Evolutionary conservation across 495 filamentous ascomycete genomes (phyloP), one percentile per base, ranked within the genome.

Genomic region (Trichoderma erinaceum): DNA sequence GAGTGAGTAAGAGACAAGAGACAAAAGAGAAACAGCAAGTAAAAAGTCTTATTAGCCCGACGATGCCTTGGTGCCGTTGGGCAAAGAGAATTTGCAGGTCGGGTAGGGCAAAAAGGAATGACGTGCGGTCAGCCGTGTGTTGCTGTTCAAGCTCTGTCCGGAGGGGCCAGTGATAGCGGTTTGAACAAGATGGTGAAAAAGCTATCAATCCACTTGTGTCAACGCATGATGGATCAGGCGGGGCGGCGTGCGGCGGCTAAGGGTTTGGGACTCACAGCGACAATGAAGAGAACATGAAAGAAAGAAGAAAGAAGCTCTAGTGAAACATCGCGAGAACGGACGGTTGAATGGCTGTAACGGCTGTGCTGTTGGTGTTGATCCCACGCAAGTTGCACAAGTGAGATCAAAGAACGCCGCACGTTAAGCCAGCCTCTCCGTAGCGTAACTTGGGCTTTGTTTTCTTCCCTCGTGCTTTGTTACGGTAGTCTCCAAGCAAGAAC

Each of bases 181-280:
- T 61, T 61, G 56, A 61, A 29, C 56, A 16, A 61, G 25, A 35
- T 61, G 56, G 56, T 61, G n/a, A 58, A 21, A 61, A 32, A 21
- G 48, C 48, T 52, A 23, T 52, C 48, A n/a, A 52, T 61, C 56
- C 23, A 61, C 27, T 29, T 27, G 25, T 18, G 56, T 61, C 56
- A 61, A 25, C 23, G 56, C 48, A 32, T 29, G 25, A 12, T 25
- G 50, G 16, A 61, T 61, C 56, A 13, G n/a, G 56, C 56, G 25
- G 56, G 56, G 56, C 56, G 27, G 11, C 25, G 23, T 25, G 29
- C 25, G 27, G 56, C 56, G 27, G 56, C 56, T 61, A 61, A 61
- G 56, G 56, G 56, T 61, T 61, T 4, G 11, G 18, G 10, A 61
- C 56, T 61, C 56, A 61, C 56, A 61, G 56, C 25, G 56, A 61